Evolutionary conservation across 305 asterid genomes (phyloP).

Genomic region (Solanum hybrid): DNA sequence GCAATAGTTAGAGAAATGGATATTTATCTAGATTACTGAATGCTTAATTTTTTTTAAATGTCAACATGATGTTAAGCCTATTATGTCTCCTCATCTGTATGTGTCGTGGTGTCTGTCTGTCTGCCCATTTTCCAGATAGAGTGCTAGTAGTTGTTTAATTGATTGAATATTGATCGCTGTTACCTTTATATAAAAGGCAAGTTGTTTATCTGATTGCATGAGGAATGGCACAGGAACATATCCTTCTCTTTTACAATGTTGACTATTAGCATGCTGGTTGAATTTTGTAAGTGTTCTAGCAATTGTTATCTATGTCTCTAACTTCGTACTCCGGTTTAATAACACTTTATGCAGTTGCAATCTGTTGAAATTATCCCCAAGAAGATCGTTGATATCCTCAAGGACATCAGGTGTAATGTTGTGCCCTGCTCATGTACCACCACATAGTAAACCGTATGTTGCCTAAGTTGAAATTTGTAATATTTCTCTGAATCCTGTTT

Average conservation of each 20-base stretch:
- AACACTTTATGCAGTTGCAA: slow-evolving; percentile 36
- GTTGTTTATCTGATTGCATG: not conserved
- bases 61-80: not conserved
- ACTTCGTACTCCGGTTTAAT: slow-evolving; percentile 5
- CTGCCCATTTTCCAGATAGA: not conserved
- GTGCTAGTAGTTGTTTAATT: not conserved
- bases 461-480: not conserved
- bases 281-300: not conserved
- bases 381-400: slow-evolving; percentile 55
- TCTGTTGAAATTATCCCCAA: slow-evolving; percentile 59
- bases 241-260: not conserved
- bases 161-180: not conserved
- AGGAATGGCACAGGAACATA: not conserved
- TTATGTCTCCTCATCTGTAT: not conserved
- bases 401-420: slow-evolving; percentile 48
- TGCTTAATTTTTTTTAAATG: not conserved
- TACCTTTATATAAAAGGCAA: not conserved
- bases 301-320: not conserved
- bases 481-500: not conserved
- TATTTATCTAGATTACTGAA: not conserved
- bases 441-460: not conserved
- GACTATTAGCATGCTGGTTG: not conserved
- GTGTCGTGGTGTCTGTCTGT: not conserved
- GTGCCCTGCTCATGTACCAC: not conserved
- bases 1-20: not conserved